A percentile compares a stretch with the other conserved stretches of the same genome.
phyloP scores from a whole-genome alignment of 2,329 filamentous ascomycete species.

The Exophiala alcalophila region DNA sequence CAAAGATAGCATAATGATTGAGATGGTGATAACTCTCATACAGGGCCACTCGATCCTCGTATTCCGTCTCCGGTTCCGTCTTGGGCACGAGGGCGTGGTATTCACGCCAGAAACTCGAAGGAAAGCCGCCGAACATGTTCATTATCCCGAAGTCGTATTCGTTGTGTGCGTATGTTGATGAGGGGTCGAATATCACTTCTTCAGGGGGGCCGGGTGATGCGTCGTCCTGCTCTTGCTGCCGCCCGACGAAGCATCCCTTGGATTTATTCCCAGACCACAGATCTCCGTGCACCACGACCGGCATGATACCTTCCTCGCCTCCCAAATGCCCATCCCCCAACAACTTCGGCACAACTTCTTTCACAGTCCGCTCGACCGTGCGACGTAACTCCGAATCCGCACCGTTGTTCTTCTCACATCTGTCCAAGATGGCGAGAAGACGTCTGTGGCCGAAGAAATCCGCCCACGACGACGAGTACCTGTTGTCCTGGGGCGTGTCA shows the following conservation, averaged over 20 bases:
- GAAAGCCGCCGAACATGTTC: conserved; percentile 93
- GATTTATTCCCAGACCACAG: conserved; percentile 88
- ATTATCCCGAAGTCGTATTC: conserved; percentile 94
- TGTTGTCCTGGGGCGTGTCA: conserved; percentile 76
- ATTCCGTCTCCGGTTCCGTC: conserved; percentile 76
- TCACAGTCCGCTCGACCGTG: conserved; percentile 63
- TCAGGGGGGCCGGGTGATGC: conserved; percentile 51
- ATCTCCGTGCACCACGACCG: conserved; percentile 85
- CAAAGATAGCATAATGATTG: conserved; percentile 85
- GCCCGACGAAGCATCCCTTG: conserved; percentile 58
- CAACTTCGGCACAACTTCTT: conserved; percentile 69
- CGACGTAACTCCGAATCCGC: conserved; percentile 58
- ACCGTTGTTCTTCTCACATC: conserved; percentile 61
- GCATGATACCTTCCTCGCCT: conserved; percentile 57
- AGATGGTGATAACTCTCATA: conserved; percentile 92
- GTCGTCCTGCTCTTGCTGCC: too few species aligned
- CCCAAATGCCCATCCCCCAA: conserved; percentile 66
- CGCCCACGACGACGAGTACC: conserved; percentile 70
- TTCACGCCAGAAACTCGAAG: conserved; percentile 66
- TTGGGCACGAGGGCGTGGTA: conserved; percentile 74
- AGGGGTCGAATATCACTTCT: conserved; percentile 79
- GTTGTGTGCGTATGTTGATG: conserved; percentile 76
- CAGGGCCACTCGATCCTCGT: conserved; percentile 73
- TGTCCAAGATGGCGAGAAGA: conserved; percentile 61
- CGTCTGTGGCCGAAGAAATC: conserved; percentile 80